These are phyloP conservation scores for Coemansia sp. DNA, from an alignment of 192 early-diverging fungal genomes.

Conservation along the genomic window DNA sequence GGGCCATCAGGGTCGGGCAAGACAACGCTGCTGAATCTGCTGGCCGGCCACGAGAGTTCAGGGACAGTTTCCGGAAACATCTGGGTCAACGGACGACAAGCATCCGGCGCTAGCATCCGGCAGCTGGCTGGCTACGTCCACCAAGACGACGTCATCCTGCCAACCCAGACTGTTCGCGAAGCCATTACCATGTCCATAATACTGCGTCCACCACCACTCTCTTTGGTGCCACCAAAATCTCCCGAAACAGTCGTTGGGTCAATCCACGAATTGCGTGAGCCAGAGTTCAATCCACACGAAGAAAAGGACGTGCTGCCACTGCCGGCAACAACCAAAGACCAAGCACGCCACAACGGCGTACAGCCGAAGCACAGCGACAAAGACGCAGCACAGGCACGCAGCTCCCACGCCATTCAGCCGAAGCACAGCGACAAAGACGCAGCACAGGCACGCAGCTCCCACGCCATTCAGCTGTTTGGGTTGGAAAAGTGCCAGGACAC, in stretches of 20 bases:
- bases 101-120: slow-evolving; percentile 58
- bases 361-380: neutral
- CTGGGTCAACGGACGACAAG: slow-evolving; percentile 57
- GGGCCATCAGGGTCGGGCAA: slow-evolving; percentile 67
- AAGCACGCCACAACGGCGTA: neutral
- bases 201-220: slow-evolving; percentile 42
- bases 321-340: slow-evolving; percentile 8
- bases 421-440: neutral
- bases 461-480: slow-evolving; percentile 59
- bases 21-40: slow-evolving; percentile 63
- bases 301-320: slow-evolving; percentile 32
- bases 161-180: slow-evolving; percentile 74
- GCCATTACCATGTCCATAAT: slow-evolving; percentile 70
- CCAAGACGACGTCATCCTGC: slow-evolving; percentile 65
- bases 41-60: slow-evolving; percentile 57
- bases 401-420: slow-evolving; percentile 41
- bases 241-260: neutral
- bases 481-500: slow-evolving; percentile 69
- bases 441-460: neutral
- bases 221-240: neutral
- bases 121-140: slow-evolving; percentile 57
- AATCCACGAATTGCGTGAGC: neutral
- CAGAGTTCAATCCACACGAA: neutral
- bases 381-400: neutral
- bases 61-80: slow-evolving; percentile 57